Percentiles rank a stretch among this genome's conserved stretches.
Evolutionary conservation across 208 protist genomes (phyloP).

Genomic region (Novymonas esmeraldas): DNA sequence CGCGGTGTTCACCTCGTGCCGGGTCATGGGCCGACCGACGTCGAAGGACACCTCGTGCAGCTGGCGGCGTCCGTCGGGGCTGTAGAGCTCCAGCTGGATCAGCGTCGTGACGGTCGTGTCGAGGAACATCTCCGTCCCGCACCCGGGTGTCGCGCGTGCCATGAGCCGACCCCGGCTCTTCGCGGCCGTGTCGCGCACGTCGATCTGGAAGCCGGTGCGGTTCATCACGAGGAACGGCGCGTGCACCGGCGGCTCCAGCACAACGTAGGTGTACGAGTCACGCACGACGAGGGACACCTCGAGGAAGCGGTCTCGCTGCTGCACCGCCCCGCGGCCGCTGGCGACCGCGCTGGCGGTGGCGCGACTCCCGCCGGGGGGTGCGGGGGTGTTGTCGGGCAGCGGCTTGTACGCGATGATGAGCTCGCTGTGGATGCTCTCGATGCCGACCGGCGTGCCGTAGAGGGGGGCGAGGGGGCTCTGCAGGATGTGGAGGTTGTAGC

Average conservation of each 20-base stretch:
- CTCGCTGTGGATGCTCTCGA: slow-evolving; percentile 80
- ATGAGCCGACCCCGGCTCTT: slow-evolving; percentile 58
- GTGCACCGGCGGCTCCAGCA: slow-evolving; percentile 61
- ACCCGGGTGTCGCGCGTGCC: slow-evolving; percentile 51
- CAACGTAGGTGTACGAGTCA: slow-evolving; percentile 84
- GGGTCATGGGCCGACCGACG: slow-evolving; percentile 36
- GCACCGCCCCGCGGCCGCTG: neutral
- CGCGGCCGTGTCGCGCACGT: slow-evolving; percentile 49
- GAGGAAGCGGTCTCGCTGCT: slow-evolving; percentile 51
- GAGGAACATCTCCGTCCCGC: slow-evolving; percentile 47
- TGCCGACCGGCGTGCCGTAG: slow-evolving; percentile 64
- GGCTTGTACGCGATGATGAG: slow-evolving; percentile 65
- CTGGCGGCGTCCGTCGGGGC: slow-evolving; percentile 2
- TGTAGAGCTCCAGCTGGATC: slow-evolving; percentile 30
- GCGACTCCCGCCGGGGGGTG: neutral
- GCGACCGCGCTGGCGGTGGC: neutral
- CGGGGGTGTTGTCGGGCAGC: neutral
- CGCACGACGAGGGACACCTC: slow-evolving; percentile 70
- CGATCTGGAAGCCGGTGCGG: slow-evolving; percentile 53
- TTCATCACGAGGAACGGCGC: slow-evolving; percentile 81
- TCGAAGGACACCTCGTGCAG: slow-evolving; percentile 33
- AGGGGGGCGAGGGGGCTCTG: slow-evolving; percentile 52
- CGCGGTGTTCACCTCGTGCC: slow-evolving; percentile 29
- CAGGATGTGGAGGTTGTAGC: slow-evolving; percentile 73
- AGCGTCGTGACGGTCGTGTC: slow-evolving; percentile 52